Conservation (phyloP, 129 eudicot genomes). For the Chrysanthemum lavandulifolium region DNA sequence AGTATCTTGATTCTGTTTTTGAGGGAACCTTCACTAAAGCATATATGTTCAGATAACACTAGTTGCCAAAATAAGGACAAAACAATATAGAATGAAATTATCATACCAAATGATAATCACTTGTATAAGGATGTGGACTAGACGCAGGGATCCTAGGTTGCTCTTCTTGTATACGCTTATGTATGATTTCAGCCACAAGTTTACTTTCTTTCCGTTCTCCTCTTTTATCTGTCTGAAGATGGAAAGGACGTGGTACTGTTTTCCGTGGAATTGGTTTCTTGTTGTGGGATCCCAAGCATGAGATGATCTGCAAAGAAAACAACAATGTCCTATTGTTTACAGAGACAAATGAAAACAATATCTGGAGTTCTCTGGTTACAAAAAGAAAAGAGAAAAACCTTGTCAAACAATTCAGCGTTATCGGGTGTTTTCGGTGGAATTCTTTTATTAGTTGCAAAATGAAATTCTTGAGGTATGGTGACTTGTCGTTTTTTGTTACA, state of each 20-base stretch:
- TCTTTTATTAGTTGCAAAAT: constrained; percentile 71
- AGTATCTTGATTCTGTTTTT: constrained; percentile 20
- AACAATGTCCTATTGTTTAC: neutral
- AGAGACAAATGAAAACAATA: neutral
- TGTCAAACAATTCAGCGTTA: constrained; percentile 52
- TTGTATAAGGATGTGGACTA: constrained; percentile 63
- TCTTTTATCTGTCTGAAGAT: constrained; percentile 74
- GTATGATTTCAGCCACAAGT: constrained; percentile 41
- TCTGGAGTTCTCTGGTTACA: neutral
- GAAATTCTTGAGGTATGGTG: constrained; percentile 76
- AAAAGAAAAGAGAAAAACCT: constrained; percentile 33
- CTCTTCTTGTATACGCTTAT: constrained; percentile 55
- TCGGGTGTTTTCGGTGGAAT: constrained; percentile 48
- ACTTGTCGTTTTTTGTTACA: constrained; percentile 61
- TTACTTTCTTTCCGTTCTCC: constrained; percentile 63
- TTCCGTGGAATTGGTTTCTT: constrained; percentile 45
- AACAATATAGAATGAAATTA: neutral
- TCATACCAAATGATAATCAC: constrained; percentile 70
- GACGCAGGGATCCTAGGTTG: constrained; percentile 64
- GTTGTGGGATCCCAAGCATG: constrained; percentile 47
- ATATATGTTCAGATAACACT: neutral
- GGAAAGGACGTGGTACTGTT: constrained; percentile 74
- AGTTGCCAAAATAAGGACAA: neutral
- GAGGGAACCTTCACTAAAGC: constrained; percentile 51
- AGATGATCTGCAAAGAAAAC: constrained; percentile 6